phyloP scores from a whole-genome alignment of 768 basidiomycete genomes.

The Melanogaster broomeanus region DNA sequence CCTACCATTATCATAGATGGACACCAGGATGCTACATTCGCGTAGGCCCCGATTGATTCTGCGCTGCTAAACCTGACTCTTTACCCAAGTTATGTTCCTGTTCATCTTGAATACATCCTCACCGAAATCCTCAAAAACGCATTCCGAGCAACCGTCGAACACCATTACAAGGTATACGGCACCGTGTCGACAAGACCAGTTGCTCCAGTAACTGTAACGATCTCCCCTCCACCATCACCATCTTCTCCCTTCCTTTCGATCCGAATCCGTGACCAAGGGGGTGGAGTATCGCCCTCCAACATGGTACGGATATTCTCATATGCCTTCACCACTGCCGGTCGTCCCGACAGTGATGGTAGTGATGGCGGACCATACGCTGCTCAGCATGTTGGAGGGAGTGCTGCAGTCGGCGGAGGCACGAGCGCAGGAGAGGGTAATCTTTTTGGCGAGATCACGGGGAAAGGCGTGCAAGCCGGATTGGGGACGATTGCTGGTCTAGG shows the following conservation, averaged over 20 bases:
- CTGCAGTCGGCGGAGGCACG: constrained; percentile 51
- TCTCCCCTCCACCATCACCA: constrained; percentile 53
- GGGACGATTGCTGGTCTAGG: constrained; percentile 92
- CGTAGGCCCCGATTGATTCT: constrained; percentile 51
- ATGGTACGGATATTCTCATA: constrained; percentile 86
- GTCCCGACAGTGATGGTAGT: constrained; percentile 42
- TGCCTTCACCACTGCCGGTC: constrained; percentile 85
- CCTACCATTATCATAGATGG: constrained; percentile 76
- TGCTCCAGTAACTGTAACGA: constrained; percentile 70
- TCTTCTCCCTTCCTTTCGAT: constrained; percentile 63
- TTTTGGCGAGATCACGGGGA: constrained; percentile 77
- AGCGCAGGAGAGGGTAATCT: constrained; percentile 50
- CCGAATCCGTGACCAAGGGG: constrained; percentile 83
- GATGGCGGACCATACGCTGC: constrained; percentile 78
- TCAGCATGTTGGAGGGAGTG: constrained; percentile 73
- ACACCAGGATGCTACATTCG: constrained; percentile 66
- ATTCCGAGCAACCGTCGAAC: constrained; percentile 86
- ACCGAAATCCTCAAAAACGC: constrained; percentile 92
- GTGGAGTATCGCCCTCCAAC: constrained; percentile 75
- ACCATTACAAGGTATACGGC: constrained; percentile 50
- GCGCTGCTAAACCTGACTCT: constrained; percentile 11
- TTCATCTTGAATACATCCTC: constrained; percentile 88
- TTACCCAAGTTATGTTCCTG: constrained; percentile 71
- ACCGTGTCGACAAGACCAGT: constrained; percentile 38
- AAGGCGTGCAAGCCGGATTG: constrained; percentile 75